These are phyloP conservation scores for Podospora fimiseda DNA, from an alignment of 495 filamentous ascomycete species.

Conservation along the genomic window DNA sequence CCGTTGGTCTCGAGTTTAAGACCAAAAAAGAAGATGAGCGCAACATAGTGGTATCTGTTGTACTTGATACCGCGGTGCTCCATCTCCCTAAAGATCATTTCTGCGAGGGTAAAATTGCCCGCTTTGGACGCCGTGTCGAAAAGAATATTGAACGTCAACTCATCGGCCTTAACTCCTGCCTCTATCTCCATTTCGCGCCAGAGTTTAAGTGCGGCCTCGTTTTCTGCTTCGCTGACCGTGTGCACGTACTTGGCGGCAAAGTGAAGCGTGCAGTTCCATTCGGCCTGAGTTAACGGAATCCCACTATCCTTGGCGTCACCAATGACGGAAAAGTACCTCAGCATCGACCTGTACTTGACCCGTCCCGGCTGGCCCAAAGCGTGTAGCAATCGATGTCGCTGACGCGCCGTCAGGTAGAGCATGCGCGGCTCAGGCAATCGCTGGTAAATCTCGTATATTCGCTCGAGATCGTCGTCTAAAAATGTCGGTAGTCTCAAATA, in stretches of 20 bases:
- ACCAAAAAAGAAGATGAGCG: slow-evolving; percentile 76
- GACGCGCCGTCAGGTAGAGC: slow-evolving; percentile 50
- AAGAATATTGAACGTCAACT: slow-evolving; percentile 82
- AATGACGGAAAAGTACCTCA: slow-evolving; percentile 75
- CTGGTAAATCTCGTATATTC: slow-evolving; percentile 37
- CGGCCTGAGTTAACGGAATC: slow-evolving; percentile 53
- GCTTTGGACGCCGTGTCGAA: slow-evolving; percentile 85
- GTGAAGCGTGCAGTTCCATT: slow-evolving; percentile 81
- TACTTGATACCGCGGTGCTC: slow-evolving; percentile 53
- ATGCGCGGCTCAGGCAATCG: slow-evolving; percentile 54
- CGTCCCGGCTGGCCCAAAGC: slow-evolving; percentile 58
- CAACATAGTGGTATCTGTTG: slow-evolving; percentile 70
- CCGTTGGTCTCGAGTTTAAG: slow-evolving; percentile 59
- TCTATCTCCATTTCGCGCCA: slow-evolving; percentile 84
- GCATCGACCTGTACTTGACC: slow-evolving; percentile 54
- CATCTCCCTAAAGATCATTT: slow-evolving; percentile 82
- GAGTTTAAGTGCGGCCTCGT: slow-evolving; percentile 66
- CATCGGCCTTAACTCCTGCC: slow-evolving; percentile 55
- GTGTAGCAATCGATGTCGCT: slow-evolving; percentile 59
- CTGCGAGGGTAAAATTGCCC: slow-evolving; percentile 71
- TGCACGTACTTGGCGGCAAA: slow-evolving; percentile 67
- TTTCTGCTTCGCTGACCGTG: slow-evolving; percentile 54
- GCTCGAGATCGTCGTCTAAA: slow-evolving; percentile 28
- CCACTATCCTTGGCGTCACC: slow-evolving; percentile 69
- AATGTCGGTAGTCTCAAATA: slow-evolving; percentile 26